phyloP scores from a whole-genome alignment of 1,284 basidiomycete species.

The Melampsora larici-populina region DNA sequence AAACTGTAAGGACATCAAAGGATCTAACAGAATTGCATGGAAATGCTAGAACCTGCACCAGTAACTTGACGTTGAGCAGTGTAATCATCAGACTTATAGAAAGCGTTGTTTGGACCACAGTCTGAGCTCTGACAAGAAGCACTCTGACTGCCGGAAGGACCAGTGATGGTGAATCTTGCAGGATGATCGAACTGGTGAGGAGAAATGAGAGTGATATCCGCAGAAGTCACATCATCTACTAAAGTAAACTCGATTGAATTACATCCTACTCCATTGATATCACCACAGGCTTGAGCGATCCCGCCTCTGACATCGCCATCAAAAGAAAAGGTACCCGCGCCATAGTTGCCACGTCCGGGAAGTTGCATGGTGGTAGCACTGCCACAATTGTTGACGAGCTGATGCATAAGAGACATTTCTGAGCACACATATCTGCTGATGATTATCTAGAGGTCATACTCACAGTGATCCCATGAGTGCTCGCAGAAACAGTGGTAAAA shows the following conservation, averaged over 20 bases:
- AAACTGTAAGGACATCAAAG: too few species aligned
- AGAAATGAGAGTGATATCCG: conserved; percentile 37
- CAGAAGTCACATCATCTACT: conserved; percentile 11
- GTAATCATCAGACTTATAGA: conserved; percentile 33
- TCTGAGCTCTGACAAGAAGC: conserved; percentile 38
- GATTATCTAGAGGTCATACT: too few species aligned
- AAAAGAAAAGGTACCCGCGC: conserved; percentile 14
- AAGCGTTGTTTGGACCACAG: conserved; percentile 44
- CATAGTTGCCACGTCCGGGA: background rate
- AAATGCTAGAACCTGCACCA: background rate
- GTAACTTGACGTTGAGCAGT: conserved; percentile 42
- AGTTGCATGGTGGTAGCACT: conserved; percentile 30
- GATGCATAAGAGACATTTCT: background rate
- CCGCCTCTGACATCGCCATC: conserved; percentile 28
- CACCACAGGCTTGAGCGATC: background rate
- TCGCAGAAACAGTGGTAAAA: too few species aligned
- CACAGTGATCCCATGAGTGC: too few species aligned
- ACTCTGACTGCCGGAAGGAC: background rate
- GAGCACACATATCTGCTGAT: too few species aligned
- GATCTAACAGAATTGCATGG: background rate
- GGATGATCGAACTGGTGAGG: conserved; percentile 14
- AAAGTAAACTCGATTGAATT: conserved; percentile 29
- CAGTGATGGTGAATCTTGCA: background rate
- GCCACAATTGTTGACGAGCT: conserved; percentile 26
- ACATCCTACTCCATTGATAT: conserved; percentile 26